Conservation (phyloP, 768 basidiomycete genomes). For the Serendipita sp. region DNA sequence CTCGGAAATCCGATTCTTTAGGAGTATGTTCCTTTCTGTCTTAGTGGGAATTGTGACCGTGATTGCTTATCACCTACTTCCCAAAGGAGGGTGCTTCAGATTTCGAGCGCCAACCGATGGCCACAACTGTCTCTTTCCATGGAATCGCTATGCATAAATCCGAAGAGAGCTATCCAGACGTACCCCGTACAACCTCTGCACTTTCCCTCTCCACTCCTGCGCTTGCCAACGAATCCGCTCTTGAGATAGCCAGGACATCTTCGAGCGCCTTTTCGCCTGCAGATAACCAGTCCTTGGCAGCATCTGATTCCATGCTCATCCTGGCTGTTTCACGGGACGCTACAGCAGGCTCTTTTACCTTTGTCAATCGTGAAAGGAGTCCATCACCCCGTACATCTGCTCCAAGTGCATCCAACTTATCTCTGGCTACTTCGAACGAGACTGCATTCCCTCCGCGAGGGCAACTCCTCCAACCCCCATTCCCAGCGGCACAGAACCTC, state of each 20-base stretch:
- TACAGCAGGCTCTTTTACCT: not conserved
- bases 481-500: not conserved
- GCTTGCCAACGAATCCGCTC: not conserved
- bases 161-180: not conserved
- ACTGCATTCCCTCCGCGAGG: not conserved
- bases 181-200: not conserved
- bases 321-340: not conserved
- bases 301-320: not conserved
- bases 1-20: not conserved
- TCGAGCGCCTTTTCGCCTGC: not conserved
- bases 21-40: not conserved
- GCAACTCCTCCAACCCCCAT: not conserved
- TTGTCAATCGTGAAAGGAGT: not conserved
- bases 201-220: not conserved
- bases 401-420: constrained; percentile 2
- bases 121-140: not conserved
- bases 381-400: not conserved
- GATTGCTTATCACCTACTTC: not conserved
- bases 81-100: constrained; percentile 1
- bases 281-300: not conserved
- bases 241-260: not conserved
- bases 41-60: not conserved
- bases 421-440: not conserved
- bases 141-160: not conserved
- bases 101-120: not conserved